Evolutionary conservation across 2,329 filamentous ascomycete species (phyloP).

Genomic region (Raffaelea albimanens): DNA sequence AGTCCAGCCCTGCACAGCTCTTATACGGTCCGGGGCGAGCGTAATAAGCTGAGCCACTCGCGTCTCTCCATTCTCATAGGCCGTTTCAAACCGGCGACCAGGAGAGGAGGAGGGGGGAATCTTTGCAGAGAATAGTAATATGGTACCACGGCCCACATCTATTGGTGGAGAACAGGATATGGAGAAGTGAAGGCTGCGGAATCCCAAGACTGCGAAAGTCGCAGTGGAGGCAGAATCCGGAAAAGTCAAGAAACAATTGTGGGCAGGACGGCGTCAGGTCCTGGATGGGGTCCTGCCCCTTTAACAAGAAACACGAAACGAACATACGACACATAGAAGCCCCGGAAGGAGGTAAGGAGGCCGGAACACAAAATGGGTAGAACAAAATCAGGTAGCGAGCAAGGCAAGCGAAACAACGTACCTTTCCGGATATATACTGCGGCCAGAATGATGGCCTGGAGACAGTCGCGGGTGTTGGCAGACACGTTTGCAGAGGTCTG

Average conservation of each 20-base stretch:
- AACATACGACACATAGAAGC: background rate
- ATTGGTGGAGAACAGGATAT: too few species aligned
- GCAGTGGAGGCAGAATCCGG: background rate
- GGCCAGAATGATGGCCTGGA: slow-evolving; percentile 65
- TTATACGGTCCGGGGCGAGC: too few species aligned
- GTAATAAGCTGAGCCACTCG: too few species aligned
- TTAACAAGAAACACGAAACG: background rate
- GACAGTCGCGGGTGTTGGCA: slow-evolving; percentile 64
- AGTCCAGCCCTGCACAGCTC: too few species aligned
- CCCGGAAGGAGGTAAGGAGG: background rate
- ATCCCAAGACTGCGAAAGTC: too few species aligned
- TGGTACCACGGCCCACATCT: too few species aligned
- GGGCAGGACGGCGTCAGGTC: background rate
- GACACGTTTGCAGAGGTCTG: slow-evolving; percentile 62
- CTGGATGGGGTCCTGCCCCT: background rate
- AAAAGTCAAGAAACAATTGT: background rate
- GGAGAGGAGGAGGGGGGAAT: too few species aligned
- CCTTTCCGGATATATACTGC: slow-evolving; percentile 60
- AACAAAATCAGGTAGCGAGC: background rate
- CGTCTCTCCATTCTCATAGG: too few species aligned
- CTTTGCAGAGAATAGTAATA: too few species aligned
- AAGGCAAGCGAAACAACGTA: slow-evolving; percentile 32
- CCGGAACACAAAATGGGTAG: background rate
- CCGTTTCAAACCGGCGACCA: too few species aligned
- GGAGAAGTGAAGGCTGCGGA: slow-evolving; percentile 1